Evolutionary conservation across 2,329 filamentous ascomycete genomes (phyloP).

Genomic region (Eutypella sp.): DNA sequence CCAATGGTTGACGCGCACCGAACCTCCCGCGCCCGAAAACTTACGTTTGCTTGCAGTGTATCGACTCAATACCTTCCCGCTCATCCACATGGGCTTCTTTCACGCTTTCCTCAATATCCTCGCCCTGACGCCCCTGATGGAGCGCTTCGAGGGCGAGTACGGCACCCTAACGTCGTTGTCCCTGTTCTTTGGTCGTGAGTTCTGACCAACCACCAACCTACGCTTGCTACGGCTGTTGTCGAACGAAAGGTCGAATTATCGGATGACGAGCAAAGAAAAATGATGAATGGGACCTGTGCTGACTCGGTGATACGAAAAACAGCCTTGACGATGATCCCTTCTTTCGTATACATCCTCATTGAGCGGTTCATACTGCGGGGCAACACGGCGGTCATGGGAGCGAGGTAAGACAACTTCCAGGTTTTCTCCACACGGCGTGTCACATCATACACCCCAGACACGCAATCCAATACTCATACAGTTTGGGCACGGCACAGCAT

Average conservation of each 20-base stretch:
- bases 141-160: constrained; percentile 88
- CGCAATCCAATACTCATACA: constrained; percentile 11
- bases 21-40: background rate
- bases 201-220: no score
- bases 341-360: constrained; percentile 71
- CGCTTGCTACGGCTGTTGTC: no score
- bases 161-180: constrained; percentile 84
- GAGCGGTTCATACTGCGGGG: constrained; percentile 67
- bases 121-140: constrained; percentile 79
- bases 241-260: no score
- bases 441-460: background rate
- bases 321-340: constrained; percentile 79
- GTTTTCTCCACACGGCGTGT: no score
- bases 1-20: no score
- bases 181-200: constrained; percentile 86
- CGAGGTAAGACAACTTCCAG: constrained; percentile 62
- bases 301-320: constrained; percentile 6
- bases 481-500: constrained; percentile 49
- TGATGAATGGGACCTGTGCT: no score
- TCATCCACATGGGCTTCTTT: constrained; percentile 77
- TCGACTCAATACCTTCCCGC: constrained; percentile 84
- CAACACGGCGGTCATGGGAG: constrained; percentile 73
- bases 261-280: no score
- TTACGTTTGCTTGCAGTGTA: constrained; percentile 58
- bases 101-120: constrained; percentile 77